Percentiles rank a stretch among this genome's conserved stretches.
phyloP scores from a whole-genome alignment of 2,329 filamentous ascomycete genomes.

The Calycina herbarum region DNA sequence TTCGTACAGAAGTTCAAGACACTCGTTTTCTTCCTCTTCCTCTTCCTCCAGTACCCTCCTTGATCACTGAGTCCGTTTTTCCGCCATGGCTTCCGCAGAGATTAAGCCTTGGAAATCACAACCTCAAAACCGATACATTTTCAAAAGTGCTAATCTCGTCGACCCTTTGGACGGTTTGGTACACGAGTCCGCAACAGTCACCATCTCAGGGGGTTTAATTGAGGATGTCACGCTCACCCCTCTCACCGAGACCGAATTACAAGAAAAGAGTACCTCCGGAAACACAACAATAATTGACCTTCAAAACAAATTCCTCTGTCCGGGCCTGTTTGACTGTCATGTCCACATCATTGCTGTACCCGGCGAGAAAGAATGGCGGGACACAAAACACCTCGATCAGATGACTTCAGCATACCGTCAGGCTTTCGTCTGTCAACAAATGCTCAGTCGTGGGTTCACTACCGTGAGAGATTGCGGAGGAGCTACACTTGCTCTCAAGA shows the following conservation, averaged over 20 bases:
- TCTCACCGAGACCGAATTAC: background rate
- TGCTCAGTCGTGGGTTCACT: conserved; percentile 58
- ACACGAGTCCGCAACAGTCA: conserved; percentile 36
- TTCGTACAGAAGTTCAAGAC: background rate
- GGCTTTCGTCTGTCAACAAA: conserved; percentile 48
- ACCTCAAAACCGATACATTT: conserved; percentile 18
- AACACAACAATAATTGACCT: conserved; percentile 37
- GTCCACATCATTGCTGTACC: conserved; percentile 48
- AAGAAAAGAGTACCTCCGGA: background rate
- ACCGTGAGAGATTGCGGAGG: conserved; percentile 58
- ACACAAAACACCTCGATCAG: background rate
- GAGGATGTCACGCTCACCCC: background rate
- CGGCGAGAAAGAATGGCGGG: conserved; percentile 37
- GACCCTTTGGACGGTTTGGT: conserved; percentile 41
- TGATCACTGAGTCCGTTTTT: background rate
- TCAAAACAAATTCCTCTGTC: conserved; percentile 46
- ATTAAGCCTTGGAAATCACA: background rate
- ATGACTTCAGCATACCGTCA: conserved; percentile 38
- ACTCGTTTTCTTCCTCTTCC: background rate
- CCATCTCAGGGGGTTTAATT: conserved; percentile 40
- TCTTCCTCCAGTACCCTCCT: background rate
- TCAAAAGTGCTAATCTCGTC: conserved; percentile 47
- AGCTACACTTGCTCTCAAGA: conserved; percentile 52
- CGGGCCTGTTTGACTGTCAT: conserved; percentile 53
- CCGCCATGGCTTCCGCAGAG: background rate